phyloP scores from a whole-genome alignment of 139 green algal genomes.

The Diplosphaera chodatii region DNA sequence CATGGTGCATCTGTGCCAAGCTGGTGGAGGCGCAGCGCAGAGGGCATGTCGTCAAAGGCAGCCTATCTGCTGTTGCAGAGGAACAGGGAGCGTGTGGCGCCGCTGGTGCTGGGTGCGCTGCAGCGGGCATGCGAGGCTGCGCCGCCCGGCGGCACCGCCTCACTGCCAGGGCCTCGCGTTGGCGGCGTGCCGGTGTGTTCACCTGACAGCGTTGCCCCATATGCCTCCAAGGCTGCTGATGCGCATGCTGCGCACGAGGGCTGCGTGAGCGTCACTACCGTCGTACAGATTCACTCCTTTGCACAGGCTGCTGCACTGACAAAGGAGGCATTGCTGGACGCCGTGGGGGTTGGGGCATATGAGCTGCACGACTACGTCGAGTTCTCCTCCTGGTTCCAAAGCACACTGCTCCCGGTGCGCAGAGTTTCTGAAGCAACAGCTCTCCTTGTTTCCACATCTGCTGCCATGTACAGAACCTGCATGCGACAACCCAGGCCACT shows the following conservation, averaged over 20 bases:
- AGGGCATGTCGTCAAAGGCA: too few relatives aligned
- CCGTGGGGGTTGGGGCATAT: slow-evolving; percentile 61
- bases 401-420: slow-evolving; percentile 27
- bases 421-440: not conserved
- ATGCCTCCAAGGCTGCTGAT: too few relatives aligned
- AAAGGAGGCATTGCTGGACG: slow-evolving; percentile 83
- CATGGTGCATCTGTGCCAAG: too few relatives aligned
- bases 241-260: too few relatives aligned
- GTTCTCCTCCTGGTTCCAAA: slow-evolving; percentile 45
- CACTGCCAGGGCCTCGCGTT: slow-evolving; percentile 19
- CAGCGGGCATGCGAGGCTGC: slow-evolving; percentile 18
- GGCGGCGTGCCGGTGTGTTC: slow-evolving; percentile 16
- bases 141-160: slow-evolving; percentile 20
- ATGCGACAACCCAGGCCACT: too few relatives aligned
- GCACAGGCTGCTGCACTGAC: slow-evolving; percentile 41
- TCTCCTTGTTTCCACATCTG: too few relatives aligned
- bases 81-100: slow-evolving; percentile 47
- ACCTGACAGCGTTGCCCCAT: too few relatives aligned
- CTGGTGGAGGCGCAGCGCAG: too few relatives aligned
- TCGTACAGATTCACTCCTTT: too few relatives aligned
- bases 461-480: slow-evolving; percentile 14
- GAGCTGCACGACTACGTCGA: slow-evolving; percentile 81
- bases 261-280: too few relatives aligned
- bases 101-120: slow-evolving; percentile 46
- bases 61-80: slow-evolving; percentile 34